Evolutionary conservation across 495 filamentous ascomycete genomes (phyloP).

Genomic region (Astrothelium subdiscretum): DNA sequence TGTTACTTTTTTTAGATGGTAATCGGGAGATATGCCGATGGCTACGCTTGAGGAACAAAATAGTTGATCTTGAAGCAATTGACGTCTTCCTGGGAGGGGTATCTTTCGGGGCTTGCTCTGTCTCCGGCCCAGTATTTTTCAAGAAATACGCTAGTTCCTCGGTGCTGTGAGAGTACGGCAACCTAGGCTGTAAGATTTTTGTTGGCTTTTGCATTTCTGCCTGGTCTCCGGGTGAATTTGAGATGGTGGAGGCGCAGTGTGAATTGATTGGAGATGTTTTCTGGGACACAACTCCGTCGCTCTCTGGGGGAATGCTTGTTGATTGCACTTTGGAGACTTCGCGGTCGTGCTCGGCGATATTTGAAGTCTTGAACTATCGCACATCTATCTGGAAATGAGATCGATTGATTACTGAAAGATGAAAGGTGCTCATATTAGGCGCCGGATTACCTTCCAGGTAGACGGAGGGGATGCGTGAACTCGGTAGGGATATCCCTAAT

Average conservation of each 20-base stretch:
- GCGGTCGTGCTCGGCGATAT: too few relatives aligned
- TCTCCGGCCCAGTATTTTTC: slow-evolving; percentile 3
- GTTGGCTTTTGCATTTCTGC: not conserved
- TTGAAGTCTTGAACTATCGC: too few relatives aligned
- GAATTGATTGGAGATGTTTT: not conserved
- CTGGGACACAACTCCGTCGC: too few relatives aligned
- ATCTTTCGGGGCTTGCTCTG: not conserved
- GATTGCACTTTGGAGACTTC: too few relatives aligned
- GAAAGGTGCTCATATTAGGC: too few relatives aligned
- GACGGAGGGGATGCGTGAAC: too few relatives aligned
- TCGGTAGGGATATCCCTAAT: too few relatives aligned
- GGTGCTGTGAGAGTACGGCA: not conserved
- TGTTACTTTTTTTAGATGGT: not conserved
- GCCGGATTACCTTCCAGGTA: too few relatives aligned
- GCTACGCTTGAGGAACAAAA: not conserved
- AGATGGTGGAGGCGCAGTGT: not conserved
- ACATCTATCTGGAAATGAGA: too few relatives aligned
- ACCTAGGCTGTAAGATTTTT: not conserved
- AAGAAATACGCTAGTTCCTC: slow-evolving; percentile 5
- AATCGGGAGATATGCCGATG: not conserved
- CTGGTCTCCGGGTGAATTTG: not conserved
- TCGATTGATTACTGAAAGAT: too few relatives aligned
- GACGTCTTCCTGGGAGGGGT: not conserved
- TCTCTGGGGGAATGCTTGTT: too few relatives aligned
- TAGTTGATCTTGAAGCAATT: not conserved